Evolutionary conservation across 2,329 filamentous ascomycete genomes (phyloP), one percentile per base, ranked within the genome.

Genomic region (Apiospora pterosperma): DNA sequence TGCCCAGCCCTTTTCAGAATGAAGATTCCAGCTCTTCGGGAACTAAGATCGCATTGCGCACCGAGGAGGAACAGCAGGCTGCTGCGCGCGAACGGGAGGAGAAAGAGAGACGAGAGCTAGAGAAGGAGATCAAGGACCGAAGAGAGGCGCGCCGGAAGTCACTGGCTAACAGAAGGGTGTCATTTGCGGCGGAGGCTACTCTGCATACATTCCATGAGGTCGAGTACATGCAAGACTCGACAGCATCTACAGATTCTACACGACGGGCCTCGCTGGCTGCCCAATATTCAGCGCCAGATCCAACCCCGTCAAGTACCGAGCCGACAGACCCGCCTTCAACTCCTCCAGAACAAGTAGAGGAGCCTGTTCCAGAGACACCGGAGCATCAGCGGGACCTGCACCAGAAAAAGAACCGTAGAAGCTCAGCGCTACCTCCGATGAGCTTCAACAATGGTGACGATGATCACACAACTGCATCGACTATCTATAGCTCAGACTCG

Each of bases 171-270:
- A 89, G 96, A 73, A 89, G 96, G 74, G 96, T 99, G 38, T 98
- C 95, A 0, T 99, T 99, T 77, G 96, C 96, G 5, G 96, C 96
- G 1, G 96, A 99, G 79, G 96, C 96, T 14, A 99, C 96, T 4
- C 84, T 99, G 39, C 96, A 99, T 76, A 99, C 96, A 0, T 98
- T 97, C 85, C 94, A 98, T 74, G 94, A 96, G 64, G 88, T 97
- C 55, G 95, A 98, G 73, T 91, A 94, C 67, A 85, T 89, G 75
- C 93, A 94, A 73, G 94, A 97, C 75, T 92, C 92, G 23, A 96
- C 93, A 1, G 91, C 90, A 8, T 91, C 91, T 0, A 91, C 89
- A 0, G 92, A 95, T 68, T 88, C 89, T 12, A 92, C 91, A 14
- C 83, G 92, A 70, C 86, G 92, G 67, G 88, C 89, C 62, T 87